Conservation (phyloP, 164 flowering plant genomes). For the Magnolia sinica region DNA sequence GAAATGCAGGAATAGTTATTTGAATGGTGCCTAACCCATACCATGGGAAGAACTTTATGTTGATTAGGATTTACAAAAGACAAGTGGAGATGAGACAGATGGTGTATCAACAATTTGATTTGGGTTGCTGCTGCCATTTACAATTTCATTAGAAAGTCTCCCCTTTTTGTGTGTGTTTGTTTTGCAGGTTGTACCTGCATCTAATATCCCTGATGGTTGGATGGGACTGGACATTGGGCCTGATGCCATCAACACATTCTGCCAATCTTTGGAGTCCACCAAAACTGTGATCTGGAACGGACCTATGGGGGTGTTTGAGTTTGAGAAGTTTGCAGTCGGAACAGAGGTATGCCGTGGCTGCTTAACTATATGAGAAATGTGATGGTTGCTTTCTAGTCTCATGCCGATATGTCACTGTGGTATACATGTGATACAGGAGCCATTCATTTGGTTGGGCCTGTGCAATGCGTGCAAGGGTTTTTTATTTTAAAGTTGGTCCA, state of each 20-base stretch:
- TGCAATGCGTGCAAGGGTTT: too few relatives aligned
- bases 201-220: constrained; percentile 82
- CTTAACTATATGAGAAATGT: neutral
- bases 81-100: too few relatives aligned
- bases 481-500: too few relatives aligned
- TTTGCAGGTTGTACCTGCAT: constrained; percentile 64
- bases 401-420: neutral
- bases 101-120: too few relatives aligned
- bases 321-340: constrained; percentile 72
- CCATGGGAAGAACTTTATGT: too few relatives aligned
- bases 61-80: too few relatives aligned
- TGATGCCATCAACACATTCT: constrained; percentile 68
- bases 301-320: constrained; percentile 85
- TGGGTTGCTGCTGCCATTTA: neutral
- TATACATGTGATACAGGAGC: neutral
- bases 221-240: constrained; percentile 94
- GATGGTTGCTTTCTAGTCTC: neutral
- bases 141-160: neutral
- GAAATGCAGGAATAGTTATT: too few relatives aligned
- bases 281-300: constrained; percentile 88
- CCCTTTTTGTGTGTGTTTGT: neutral
- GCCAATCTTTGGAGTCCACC: constrained; percentile 62
- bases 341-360: constrained; percentile 49
- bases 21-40: too few relatives aligned
- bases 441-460: too few relatives aligned